These are phyloP conservation scores for Globisporangium paddicum DNA, from an alignment of 352 stramenopile species.

Conservation along the genomic window DNA sequence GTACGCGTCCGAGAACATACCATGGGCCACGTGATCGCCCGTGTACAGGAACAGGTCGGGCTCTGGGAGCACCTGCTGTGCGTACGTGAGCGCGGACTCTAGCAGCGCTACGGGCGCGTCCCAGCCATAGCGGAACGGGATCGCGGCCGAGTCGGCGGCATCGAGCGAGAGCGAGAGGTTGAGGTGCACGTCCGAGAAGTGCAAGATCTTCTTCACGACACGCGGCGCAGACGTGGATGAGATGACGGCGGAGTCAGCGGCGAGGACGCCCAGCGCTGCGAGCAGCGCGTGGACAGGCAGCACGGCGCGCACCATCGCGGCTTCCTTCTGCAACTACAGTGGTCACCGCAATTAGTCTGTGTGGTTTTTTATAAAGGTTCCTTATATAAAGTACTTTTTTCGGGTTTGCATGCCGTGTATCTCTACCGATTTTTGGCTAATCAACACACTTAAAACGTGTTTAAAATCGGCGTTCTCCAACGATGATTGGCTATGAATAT, in stretches of 20 bases:
- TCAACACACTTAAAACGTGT: too few relatives aligned
- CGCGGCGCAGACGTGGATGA: neutral
- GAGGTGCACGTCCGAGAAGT: constrained; percentile 85
- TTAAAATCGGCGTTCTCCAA: too few relatives aligned
- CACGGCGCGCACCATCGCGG: neutral
- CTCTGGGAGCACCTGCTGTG: constrained; percentile 40
- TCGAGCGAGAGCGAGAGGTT: constrained; percentile 57
- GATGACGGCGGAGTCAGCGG: neutral
- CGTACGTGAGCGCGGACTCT: constrained; percentile 63
- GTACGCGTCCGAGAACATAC: constrained; percentile 52
- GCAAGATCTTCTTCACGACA: constrained; percentile 46
- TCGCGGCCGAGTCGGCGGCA: constrained; percentile 23
- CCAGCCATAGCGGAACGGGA: constrained; percentile 43
- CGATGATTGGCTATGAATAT: too few relatives aligned
- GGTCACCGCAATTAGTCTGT: too few relatives aligned
- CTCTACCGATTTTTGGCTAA: too few relatives aligned
- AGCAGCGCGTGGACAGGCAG: neutral
- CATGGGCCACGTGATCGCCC: constrained; percentile 72
- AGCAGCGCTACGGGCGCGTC: constrained; percentile 58
- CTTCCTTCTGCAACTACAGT: too few relatives aligned
- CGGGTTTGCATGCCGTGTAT: too few relatives aligned
- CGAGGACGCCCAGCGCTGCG: neutral
- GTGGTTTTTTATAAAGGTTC: too few relatives aligned
- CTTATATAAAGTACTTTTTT: too few relatives aligned
- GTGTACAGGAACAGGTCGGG: constrained; percentile 81